Evolutionary conservation across 768 basidiomycete species (phyloP), one percentile per base, ranked within the genome.

Genomic region (Leccinum uliginosum): DNA sequence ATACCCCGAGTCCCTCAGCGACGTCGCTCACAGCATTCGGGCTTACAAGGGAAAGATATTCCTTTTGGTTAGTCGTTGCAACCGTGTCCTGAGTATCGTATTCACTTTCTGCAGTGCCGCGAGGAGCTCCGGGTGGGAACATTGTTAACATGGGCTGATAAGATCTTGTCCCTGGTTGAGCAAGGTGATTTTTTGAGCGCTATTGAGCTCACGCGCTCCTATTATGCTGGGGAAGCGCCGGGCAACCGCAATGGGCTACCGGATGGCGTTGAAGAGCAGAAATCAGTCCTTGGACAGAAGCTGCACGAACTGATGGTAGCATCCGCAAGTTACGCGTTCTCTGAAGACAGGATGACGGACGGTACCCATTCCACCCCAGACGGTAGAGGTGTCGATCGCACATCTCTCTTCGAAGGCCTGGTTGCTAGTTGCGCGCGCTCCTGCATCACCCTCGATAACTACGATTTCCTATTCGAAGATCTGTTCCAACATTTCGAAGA

Each of bases 81-180:
- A 7, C 23, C 29, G 27, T 38, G 30, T 58, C 40, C 54, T 1
- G 32, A 21, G 53, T 12, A 12, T 45, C 23, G 46, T 53, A 47
- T 46, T 63, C 11, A 67, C 45, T 26, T 54, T 21, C 52, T n/a
- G 29, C 61, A 90, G 92, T 81, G 83, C 48, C 78, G 79, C 51
- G 77, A 85, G 55, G 82, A 82, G 49, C 60, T 98, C 1, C 79
- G 82, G 67, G 93, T 89, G 3, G 97, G 93, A 26, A 91, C 89
- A 2, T 76, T 98, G 21, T 76, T 94, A 29, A 92, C 93, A 1
- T 99, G 97, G 97, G 93, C 96, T 6, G 97, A 99, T 69, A 85
- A 88, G 45, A 86, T 98, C 23, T 76, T 99, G 45, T 78, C 83
- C 1, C 82, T 87, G 47, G 93, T 98, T 26, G 82, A 92, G 65